A percentile compares a stretch with the other conserved stretches of the same genome.
Conservation (phyloP, 2,329 filamentous ascomycete species). For the Cladosporium sp. region DNA sequence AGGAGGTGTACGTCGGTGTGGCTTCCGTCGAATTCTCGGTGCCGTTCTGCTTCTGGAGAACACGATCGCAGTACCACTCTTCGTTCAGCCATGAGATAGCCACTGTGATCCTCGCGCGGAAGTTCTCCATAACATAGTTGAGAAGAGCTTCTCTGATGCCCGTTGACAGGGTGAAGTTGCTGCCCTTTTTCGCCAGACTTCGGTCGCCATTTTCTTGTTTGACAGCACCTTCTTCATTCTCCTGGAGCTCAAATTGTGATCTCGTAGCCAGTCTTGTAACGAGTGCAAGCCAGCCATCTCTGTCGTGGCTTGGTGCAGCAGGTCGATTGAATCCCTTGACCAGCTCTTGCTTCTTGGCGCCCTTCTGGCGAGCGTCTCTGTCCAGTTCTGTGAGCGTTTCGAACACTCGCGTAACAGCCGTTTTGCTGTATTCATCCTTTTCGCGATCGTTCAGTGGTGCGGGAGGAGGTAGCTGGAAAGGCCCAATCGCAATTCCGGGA, state of each 20-base stretch:
- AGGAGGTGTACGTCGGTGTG: conserved; percentile 34
- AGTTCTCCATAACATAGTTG: conserved; percentile 87
- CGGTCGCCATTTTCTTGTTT: conserved; percentile 58
- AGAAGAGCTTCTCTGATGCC: conserved; percentile 80
- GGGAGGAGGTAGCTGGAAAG: conserved; percentile 78
- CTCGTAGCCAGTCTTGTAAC: conserved; percentile 83
- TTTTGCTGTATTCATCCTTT: conserved; percentile 71
- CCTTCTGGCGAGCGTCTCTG: conserved; percentile 54
- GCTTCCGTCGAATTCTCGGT: conserved; percentile 19
- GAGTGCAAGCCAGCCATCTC: conserved; percentile 89
- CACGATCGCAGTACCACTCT: conserved; percentile 92
- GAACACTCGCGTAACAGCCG: conserved; percentile 76
- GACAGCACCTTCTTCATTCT: conserved; percentile 31
- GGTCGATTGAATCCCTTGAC: conserved; percentile 75
- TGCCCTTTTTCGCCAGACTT: conserved; percentile 38
- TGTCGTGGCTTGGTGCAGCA: conserved; percentile 68
- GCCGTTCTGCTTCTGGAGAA: conserved; percentile 49
- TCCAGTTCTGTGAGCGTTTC: conserved; percentile 74
- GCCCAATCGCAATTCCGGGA: conserved; percentile 61
- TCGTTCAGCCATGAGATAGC: conserved; percentile 94
- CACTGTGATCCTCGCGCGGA: conserved; percentile 82
- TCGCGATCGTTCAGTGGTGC: conserved; percentile 71
- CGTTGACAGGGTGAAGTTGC: conserved; percentile 58
- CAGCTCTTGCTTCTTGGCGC: conserved; percentile 54
- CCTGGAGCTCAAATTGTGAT: conserved; percentile 70